phyloP scores from a whole-genome alignment of 768 basidiomycete genomes.

The Pleurotus tuber-regium region DNA sequence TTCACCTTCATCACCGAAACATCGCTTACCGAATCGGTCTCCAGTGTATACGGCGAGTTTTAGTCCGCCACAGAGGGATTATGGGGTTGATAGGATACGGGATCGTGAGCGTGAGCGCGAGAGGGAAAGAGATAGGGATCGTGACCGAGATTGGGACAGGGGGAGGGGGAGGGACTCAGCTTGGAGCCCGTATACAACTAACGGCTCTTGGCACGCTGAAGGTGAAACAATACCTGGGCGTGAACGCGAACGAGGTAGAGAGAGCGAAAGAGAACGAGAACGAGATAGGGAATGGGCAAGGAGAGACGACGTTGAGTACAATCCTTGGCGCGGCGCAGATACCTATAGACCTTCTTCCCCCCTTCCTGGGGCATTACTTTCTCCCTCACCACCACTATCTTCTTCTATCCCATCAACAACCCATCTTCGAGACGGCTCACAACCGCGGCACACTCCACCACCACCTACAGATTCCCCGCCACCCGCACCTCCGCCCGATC shows the following conservation, averaged over 20 bases:
- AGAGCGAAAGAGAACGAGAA: no score
- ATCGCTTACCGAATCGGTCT: conserved; percentile 39
- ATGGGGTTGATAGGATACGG: conserved; percentile 29
- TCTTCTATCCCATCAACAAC: conserved; percentile 19
- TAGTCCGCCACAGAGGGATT: conserved; percentile 36
- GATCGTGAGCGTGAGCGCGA: conserved; percentile 28
- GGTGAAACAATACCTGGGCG: no score
- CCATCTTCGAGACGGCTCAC: no score
- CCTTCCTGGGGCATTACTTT: no score
- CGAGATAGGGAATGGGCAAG: no score
- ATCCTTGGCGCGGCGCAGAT: not conserved
- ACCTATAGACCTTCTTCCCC: no score
- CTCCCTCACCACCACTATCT: conserved; percentile 17
- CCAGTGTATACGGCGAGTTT: conserved; percentile 26
- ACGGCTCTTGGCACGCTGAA: no score
- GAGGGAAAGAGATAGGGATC: conserved; percentile 14
- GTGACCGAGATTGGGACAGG: no score
- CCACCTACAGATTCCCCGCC: conserved; percentile 27
- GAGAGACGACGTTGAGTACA: not conserved
- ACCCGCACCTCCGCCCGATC: conserved; percentile 34
- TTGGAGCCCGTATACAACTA: no score
- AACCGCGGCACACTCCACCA: conserved; percentile 16
- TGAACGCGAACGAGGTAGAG: no score
- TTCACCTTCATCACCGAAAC: conserved; percentile 37
- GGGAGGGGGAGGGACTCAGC: no score